These are phyloP conservation scores for Sporothrix euskadiensis DNA, from an alignment of 2,329 filamentous ascomycete species.

Conservation along the genomic window DNA sequence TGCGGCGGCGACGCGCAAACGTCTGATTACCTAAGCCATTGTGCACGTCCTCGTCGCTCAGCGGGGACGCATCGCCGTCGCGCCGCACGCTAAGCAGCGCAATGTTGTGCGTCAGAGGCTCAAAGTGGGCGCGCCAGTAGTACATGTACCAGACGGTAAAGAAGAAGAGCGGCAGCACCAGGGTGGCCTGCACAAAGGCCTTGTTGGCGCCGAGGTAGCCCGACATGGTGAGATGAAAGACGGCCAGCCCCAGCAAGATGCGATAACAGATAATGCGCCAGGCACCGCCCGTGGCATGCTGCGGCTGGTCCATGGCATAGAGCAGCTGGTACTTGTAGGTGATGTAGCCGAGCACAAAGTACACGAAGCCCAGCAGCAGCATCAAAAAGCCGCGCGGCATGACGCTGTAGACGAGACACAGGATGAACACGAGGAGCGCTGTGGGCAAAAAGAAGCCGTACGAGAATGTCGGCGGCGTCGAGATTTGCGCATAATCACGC, in stretches of 20 bases:
- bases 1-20: conserved; percentile 33
- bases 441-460: conserved; percentile 97
- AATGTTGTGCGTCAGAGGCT: conserved; percentile 89
- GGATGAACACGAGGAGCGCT: conserved; percentile 87
- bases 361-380: conserved; percentile 77
- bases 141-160: conserved; percentile 88
- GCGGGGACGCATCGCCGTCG: conserved; percentile 54
- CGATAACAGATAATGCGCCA: conserved; percentile 98
- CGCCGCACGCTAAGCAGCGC: conserved; percentile 80
- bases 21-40: conserved; percentile 44
- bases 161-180: conserved; percentile 74
- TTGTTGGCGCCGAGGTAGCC: conserved; percentile 76
- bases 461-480: conserved; percentile 81
- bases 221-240: conserved; percentile 90
- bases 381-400: conserved; percentile 78
- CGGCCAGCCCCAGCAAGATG: conserved; percentile 77
- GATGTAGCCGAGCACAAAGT: conserved; percentile 81
- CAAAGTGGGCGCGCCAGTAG: conserved; percentile 77
- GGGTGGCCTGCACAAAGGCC: conserved; percentile 70
- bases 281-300: conserved; percentile 87
- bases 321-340: conserved; percentile 96
- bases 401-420: conserved; percentile 93
- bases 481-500: conserved; percentile 80
- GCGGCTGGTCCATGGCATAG: conserved; percentile 97
- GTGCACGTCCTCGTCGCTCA: conserved; percentile 43